Conservation (phyloP, 2,329 filamentous ascomycete species). For the Microdochium nivale region DNA sequence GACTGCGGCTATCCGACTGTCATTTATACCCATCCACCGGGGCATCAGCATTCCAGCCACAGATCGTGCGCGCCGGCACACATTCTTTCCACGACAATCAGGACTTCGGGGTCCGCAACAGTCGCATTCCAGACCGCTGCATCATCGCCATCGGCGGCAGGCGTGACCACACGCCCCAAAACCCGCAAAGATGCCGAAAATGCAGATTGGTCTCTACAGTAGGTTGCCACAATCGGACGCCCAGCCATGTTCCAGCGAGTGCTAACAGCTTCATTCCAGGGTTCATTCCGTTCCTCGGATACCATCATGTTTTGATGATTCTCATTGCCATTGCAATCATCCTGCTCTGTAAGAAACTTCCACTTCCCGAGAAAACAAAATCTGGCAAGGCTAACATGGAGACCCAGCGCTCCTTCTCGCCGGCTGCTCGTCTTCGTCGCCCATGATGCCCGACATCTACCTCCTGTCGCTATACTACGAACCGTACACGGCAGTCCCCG, state of each 20-base stretch:
- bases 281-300: conserved; percentile 61
- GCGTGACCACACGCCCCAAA: neutral
- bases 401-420: conserved; percentile 77
- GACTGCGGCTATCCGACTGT: neutral
- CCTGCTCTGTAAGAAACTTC: conserved; percentile 69
- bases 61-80: neutral
- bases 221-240: neutral
- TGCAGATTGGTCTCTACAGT: neutral
- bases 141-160: neutral
- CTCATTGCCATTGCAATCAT: conserved; percentile 91
- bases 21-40: neutral
- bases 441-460: conserved; percentile 91
- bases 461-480: conserved; percentile 97
- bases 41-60: neutral
- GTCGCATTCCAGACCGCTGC: neutral
- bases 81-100: neutral
- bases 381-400: neutral
- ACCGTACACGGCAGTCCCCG: conserved; percentile 71
- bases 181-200: neutral
- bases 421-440: conserved; percentile 94
- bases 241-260: conserved; percentile 12
- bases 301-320: conserved; percentile 92
- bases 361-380: neutral
- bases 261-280: conserved; percentile 27
- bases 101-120: neutral